These are phyloP conservation scores for Rhodotorula graminis DNA, from an alignment of 768 basidiomycete genomes.

Conservation along the genomic window DNA sequence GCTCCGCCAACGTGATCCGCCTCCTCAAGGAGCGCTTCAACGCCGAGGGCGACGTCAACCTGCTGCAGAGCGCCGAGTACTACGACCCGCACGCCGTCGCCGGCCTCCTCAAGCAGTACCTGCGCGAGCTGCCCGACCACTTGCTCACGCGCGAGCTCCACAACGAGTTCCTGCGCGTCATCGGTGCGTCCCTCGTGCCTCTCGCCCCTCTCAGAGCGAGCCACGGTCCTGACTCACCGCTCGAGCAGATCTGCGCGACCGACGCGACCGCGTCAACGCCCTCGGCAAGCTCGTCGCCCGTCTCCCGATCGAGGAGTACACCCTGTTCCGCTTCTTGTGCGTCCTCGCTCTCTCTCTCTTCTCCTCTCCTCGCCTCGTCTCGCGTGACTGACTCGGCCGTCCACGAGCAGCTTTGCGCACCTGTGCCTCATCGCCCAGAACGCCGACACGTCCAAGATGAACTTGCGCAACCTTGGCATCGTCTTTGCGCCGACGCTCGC, in stretches of 20 bases:
- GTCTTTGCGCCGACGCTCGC: conserved; percentile 96
- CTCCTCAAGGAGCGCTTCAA: conserved; percentile 88
- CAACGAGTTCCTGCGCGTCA: conserved; percentile 81
- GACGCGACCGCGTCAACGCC: conserved; percentile 80
- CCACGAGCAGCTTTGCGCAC: conserved; percentile 53
- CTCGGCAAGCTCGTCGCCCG: conserved; percentile 77
- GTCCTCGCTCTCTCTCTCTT: conserved; percentile 42
- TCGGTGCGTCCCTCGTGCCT: conserved; percentile 61
- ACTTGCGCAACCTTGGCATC: conserved; percentile 95
- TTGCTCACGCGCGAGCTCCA: conserved; percentile 90
- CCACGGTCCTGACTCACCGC: background rate
- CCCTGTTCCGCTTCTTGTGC: conserved; percentile 82
- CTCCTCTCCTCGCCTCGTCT: background rate
- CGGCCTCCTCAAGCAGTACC: conserved; percentile 79
- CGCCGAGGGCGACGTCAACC: conserved; percentile 87
- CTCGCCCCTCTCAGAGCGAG: background rate
- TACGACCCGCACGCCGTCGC: conserved; percentile 98
- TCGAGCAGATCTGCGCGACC: conserved; percentile 72
- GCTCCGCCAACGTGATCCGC: conserved; percentile 37
- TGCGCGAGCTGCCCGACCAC: conserved; percentile 88
- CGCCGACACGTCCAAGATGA: conserved; percentile 90
- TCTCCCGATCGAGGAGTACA: conserved; percentile 88
- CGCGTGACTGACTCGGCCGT: no score
- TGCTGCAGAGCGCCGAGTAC: conserved; percentile 79
- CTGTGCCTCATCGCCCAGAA: conserved; percentile 92